These are phyloP conservation scores for Emericellopsis cladophorae DNA, from an alignment of 2,329 filamentous ascomycete genomes.

Conservation along the genomic window DNA sequence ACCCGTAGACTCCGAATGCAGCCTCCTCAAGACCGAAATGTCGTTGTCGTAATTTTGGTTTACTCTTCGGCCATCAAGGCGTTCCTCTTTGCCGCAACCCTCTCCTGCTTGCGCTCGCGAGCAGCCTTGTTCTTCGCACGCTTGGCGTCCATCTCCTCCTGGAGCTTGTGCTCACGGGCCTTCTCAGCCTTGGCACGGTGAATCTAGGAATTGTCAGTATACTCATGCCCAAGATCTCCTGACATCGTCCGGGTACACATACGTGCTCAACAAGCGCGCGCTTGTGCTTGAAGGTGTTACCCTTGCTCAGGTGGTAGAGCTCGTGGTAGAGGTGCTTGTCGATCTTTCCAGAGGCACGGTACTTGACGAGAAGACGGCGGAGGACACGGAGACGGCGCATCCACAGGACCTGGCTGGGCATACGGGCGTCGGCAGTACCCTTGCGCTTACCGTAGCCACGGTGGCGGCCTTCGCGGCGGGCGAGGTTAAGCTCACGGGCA, in stretches of 20 bases:
- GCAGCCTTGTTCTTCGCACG: constrained; percentile 99
- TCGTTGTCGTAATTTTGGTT: constrained; percentile 33
- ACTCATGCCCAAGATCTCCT: not conserved
- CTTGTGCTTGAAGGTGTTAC: constrained; percentile 99
- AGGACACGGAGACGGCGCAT: constrained; percentile 99
- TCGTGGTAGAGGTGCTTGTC: constrained; percentile 99
- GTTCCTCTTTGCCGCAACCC: constrained; percentile 80
- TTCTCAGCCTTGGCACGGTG: constrained; percentile 99
- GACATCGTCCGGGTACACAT: constrained; percentile 34
- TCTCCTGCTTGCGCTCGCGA: constrained; percentile 94
- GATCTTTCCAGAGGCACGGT: constrained; percentile 99
- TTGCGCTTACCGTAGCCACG: constrained; percentile 99
- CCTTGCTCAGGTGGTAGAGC: constrained; percentile 99
- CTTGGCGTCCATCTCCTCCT: constrained; percentile 99
- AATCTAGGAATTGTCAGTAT: constrained; percentile 48
- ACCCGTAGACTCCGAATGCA: constrained; percentile 49
- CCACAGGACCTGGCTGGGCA: constrained; percentile 97
- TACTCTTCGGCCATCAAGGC: constrained; percentile 65
- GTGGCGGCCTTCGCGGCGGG: constrained; percentile 92
- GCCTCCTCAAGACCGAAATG: constrained; percentile 37
- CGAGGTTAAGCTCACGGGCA: constrained; percentile 87
- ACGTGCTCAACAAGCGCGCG: constrained; percentile 99
- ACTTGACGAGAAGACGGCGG: constrained; percentile 98
- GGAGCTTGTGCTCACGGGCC: constrained; percentile 85
- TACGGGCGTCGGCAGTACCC: constrained; percentile 99